These are phyloP conservation scores for Rhodotorula sp. DNA, from an alignment of 1,284 basidiomycete genomes.

Conservation along the genomic window DNA sequence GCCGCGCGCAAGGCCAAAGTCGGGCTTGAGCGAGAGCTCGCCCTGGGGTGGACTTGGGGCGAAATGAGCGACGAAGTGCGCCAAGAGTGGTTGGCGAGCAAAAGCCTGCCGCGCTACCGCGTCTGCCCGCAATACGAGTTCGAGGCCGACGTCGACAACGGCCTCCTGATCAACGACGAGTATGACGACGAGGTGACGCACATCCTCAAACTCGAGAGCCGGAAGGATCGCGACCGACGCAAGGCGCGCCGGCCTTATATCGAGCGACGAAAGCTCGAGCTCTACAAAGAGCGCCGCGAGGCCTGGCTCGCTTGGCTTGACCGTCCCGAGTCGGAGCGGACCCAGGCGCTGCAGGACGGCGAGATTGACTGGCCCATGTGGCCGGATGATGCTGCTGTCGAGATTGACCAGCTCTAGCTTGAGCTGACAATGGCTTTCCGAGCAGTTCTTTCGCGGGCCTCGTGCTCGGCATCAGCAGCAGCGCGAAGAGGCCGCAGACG, in stretches of 20 bases:
- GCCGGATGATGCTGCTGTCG: not conserved
- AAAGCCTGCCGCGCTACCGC: not conserved
- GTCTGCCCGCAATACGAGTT: conserved; percentile 1
- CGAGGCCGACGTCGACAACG: not conserved
- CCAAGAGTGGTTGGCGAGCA: not conserved
- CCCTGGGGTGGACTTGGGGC: conserved; percentile 3
- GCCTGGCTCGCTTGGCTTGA: not conserved
- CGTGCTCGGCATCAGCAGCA: too few species aligned
- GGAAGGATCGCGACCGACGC: too few species aligned
- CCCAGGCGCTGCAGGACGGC: not conserved
- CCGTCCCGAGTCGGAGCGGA: not conserved
- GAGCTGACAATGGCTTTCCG: not conserved
- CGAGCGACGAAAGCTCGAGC: not conserved
- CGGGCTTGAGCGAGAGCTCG: conserved; percentile 1
- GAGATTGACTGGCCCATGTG: not conserved
- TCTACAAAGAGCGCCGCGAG: not conserved
- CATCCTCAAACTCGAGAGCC: not conserved
- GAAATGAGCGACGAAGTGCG: conserved; percentile 7
- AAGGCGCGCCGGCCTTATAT: not conserved
- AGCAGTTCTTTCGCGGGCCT: not conserved
- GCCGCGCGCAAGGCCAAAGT: not conserved
- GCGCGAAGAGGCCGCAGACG: too few species aligned
- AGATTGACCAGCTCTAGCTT: not conserved
- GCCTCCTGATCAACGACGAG: conserved; percentile 1
- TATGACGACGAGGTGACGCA: not conserved